Base-by-base conservation (phyloP, 78 protist genomes). In the Protostelium mycophagum region DNA sequence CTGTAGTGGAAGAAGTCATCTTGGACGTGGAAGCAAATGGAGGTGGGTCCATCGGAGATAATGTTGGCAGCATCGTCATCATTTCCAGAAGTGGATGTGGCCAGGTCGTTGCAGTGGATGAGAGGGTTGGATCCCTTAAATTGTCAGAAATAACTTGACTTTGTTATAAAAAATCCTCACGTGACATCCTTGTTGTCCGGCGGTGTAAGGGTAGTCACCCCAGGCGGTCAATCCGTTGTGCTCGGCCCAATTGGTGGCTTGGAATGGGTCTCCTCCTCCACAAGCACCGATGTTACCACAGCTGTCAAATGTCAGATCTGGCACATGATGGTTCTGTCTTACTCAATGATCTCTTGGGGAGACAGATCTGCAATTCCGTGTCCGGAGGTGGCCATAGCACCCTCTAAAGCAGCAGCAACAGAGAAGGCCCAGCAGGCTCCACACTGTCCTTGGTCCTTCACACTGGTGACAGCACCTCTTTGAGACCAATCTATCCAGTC, bases 401-500 rank as follows among this genome's bases (percentile, higher is more conserved):
- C 73, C 16, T 51, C 73, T 51, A 51, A 51, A 51, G 73, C 73
- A 16, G 73, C 90, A 28, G 91, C 73, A 0, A 96, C 87, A 1
- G 95, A 86, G 93, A 96, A 94, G 29, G 98, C 92, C 95, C 95
- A 96, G 92, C 98, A 96, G 35, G 93, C 84, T 34, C 97, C 97
- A 84, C 98, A 96, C 87, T 93, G 92, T 31, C 93, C 92, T 92
- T 96, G 97, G 91, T 95, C 87, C 91, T 94, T 95, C 37, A 95
- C 93, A 23, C 90, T 91, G 36, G 95, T 89, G 0, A 95, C 97
- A 1, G 94, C 96, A 29, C 96, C 96, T 63, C 89, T 83, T 10
- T 0, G 39, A 38, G 92, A 38, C 98, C 98, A 96, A 89, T 94
- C 98, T 16, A 92, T 84, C 0, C 88, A 35, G 51, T 36, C 16